Evolutionary conservation across 192 early-diverging fungal genomes (phyloP), one percentile per base, ranked within the genome.

Genomic region (Entophlyctis helioformis): DNA sequence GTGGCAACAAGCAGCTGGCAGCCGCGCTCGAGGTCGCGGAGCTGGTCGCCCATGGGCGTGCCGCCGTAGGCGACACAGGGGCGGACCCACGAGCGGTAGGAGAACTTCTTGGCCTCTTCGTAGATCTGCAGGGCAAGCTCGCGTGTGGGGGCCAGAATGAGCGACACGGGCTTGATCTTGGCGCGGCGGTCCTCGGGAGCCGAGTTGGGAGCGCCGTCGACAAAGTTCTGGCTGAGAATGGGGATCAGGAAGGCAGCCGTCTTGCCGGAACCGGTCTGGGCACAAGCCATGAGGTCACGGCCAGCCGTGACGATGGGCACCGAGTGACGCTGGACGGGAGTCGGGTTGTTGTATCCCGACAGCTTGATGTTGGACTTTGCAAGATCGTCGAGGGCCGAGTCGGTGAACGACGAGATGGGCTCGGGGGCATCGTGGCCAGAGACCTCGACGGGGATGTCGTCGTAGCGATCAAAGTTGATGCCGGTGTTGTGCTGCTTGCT

Each of bases 401-500:
- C 72, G 1, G 67, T 62, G 53, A 89, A 89, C 67, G 72, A 60
- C n/a, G 42, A 22, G 28, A 87, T 60, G 10, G 79, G 64, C 9
- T 56, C 49, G 16, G 75, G 63, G 3, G 45, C 49, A 13, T 69
- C 58, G 22, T 63, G 59, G 1, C 76, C 80, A 24, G 72, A 74
- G n/a, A 86, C 87, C 53, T 96, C 89, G 39, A 93, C 92, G 12
- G 94, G 94, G 33, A 97, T 97, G 65, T 97, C 88, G 51, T 96
- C 91, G 67, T 97, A 97, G 65, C 91, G 93, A 51, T 91, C 88
- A 80, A 97, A 97, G 79, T 97, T 96, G 62, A 97, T 97, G 45
- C 94, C 94, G 43, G 86, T 87, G 62, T 74, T 70, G 48, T 87
- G 84, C 32, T 93, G 83, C 26, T 66, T 48, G n/a, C n/a, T n/a